A percentile compares a stretch with the other conserved stretches of the same genome.
Evolutionary conservation across 2,329 filamentous ascomycete species (phyloP).

Genomic region (Alternaria metachromatica): DNA sequence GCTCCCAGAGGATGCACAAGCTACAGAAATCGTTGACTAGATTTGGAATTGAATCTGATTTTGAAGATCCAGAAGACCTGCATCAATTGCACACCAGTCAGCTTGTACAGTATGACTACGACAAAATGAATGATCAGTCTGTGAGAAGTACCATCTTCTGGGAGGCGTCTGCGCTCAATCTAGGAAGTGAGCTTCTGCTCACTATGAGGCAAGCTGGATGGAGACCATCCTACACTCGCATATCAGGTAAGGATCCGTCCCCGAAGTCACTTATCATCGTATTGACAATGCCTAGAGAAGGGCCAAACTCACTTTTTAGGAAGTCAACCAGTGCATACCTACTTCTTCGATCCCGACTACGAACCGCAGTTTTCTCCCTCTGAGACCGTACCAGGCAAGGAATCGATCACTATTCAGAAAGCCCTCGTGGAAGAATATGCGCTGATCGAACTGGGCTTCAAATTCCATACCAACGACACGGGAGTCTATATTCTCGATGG

Average conservation of each 20-base stretch:
- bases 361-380: slow-evolving; percentile 20
- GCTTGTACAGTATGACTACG: background rate
- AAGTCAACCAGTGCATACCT: slow-evolving; percentile 26
- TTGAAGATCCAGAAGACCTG: slow-evolving; percentile 1
- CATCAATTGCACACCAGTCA: background rate
- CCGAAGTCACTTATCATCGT: too few relatives aligned
- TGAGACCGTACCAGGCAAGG: background rate
- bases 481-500: background rate
- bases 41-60: background rate
- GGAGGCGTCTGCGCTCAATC: slow-evolving; percentile 18
- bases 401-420: slow-evolving; percentile 3
- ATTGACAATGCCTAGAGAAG: background rate
- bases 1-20: background rate
- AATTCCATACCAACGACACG: background rate
- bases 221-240: slow-evolving; percentile 24
- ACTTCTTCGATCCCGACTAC: slow-evolving; percentile 31
- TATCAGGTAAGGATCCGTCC: slow-evolving; percentile 15
- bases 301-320: slow-evolving; percentile 30
- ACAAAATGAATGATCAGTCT: background rate
- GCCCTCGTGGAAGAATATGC: slow-evolving; percentile 1
- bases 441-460: background rate
- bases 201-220: slow-evolving; percentile 24
- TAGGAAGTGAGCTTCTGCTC: slow-evolving; percentile 28
- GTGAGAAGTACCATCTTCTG: slow-evolving; percentile 28
- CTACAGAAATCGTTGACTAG: slow-evolving; percentile 1